Evolutionary conservation across 2,329 filamentous ascomycete species (phyloP), one percentile per base, ranked within the genome.

Genomic region (Phaeosphaeria sp.): DNA sequence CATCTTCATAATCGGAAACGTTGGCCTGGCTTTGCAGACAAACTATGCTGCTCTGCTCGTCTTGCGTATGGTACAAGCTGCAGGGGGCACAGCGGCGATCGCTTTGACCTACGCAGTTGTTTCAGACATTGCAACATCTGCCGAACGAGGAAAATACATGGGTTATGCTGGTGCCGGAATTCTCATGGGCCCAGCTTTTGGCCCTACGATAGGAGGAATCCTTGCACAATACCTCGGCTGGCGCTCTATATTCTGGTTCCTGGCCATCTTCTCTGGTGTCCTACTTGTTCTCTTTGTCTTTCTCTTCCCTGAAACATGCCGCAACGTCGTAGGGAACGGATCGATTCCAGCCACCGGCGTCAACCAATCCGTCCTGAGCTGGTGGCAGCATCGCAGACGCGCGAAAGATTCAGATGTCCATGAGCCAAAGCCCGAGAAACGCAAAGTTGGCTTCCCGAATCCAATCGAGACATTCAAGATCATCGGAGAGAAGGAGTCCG

Each of bases 101-200:
- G 63, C 90, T 0, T 79, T 95, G 1, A 86, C 85, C 0, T 89
- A 85, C 62, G 91, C 88, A 1, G 87, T 93, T 2, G 85, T 93
- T 9, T 88, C 89, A 0, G 91, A 95, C 66, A 82, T 93, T 3
- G 83, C 88, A 0, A 87, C 89, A 0, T 87, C 85, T 46, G 83
- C 87, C 0, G 89, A 94, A 72, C 81, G 91, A 63, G 91, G 91
- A 0, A 85, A 83, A 60, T 93, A 90, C 68, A 89, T 93, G 77
- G 79, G 90, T 85, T 55, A 84, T 87, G 57, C 85, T 88, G n/a
- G 84, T 82, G 43, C 81, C 82, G 6, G 87, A 84, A 18, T 72
- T 3, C 50, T 75, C 11, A 68, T 73, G 60, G 65, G 75, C 11
- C 60, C 72, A 30, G 63, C 72, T 6, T 71, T 75, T 49, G 75